Percentiles rank a stretch among this genome's conserved stretches.
Conservation (phyloP, 2,329 filamentous ascomycete species). For the Apiospora malaysiana region DNA sequence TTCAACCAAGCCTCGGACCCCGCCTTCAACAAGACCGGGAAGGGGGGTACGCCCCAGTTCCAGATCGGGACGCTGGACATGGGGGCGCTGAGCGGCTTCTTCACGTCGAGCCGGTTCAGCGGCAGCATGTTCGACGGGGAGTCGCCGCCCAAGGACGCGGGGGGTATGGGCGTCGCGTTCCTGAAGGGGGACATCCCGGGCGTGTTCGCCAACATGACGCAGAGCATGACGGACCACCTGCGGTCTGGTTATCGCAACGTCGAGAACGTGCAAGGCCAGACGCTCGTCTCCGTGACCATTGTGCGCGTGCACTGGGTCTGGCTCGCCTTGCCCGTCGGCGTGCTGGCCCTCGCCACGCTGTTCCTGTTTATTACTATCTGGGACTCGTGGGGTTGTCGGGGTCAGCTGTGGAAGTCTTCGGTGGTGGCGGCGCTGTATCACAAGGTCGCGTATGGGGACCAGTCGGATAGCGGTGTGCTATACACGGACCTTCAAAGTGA, state of each 20-base stretch:
- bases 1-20: neutral
- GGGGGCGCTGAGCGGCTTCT: slow-evolving; percentile 18
- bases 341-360: neutral
- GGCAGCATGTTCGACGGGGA: slow-evolving; percentile 25
- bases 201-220: slow-evolving; percentile 23
- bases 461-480: neutral
- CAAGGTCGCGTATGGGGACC: neutral
- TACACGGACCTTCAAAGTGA: neutral
- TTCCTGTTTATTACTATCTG: neutral
- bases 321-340: neutral
- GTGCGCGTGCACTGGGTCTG: slow-evolving; percentile 12
- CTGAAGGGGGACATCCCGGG: slow-evolving; percentile 13
- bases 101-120: slow-evolving; percentile 24
- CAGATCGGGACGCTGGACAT: slow-evolving; percentile 18
- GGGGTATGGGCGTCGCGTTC: slow-evolving; percentile 22
- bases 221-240: slow-evolving; percentile 30
- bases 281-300: neutral
- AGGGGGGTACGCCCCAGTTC: neutral
- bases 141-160: neutral
- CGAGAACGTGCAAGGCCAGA: neutral
- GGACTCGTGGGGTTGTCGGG: neutral
- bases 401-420: neutral
- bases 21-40: neutral
- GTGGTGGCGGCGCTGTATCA: slow-evolving; percentile 10
- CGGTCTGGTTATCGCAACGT: neutral